Conservation (phyloP, 2,329 filamentous ascomycete genomes). For the Hypoxylon sp. region DNA sequence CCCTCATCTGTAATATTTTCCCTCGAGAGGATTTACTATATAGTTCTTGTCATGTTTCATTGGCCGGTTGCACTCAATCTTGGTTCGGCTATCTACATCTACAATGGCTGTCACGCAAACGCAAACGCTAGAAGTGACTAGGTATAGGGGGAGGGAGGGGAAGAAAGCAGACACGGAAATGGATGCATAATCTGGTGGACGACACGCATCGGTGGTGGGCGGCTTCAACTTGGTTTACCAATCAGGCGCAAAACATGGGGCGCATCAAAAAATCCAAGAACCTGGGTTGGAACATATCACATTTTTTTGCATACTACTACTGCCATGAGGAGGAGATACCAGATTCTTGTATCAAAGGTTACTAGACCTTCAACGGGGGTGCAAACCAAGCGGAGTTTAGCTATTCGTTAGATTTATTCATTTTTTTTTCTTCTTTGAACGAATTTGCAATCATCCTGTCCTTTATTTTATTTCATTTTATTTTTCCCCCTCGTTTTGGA, state of each 20-base stretch:
- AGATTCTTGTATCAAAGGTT: conserved; percentile 46
- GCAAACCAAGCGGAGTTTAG: conserved; percentile 33
- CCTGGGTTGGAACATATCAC: conserved; percentile 32
- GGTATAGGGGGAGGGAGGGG: not conserved
- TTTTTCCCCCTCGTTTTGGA: no score
- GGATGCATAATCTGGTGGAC: conserved; percentile 44
- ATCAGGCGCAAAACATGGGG: conserved; percentile 33
- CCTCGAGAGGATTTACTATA: conserved; percentile 19
- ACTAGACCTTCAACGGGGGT: conserved; percentile 41
- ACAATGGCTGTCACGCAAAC: conserved; percentile 23
- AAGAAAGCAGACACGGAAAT: conserved; percentile 18
- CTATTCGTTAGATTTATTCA: conserved; percentile 2
- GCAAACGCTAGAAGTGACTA: not conserved
- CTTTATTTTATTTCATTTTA: not conserved
- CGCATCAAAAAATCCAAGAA: conserved; percentile 34
- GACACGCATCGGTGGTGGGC: conserved; percentile 35
- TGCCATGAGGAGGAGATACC: conserved; percentile 46
- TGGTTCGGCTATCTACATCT: conserved; percentile 44
- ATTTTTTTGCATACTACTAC: conserved; percentile 32
- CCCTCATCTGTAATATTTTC: conserved; percentile 21
- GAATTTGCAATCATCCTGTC: conserved; percentile 10
- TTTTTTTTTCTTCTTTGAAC: conserved; percentile 10
- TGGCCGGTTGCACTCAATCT: conserved; percentile 40
- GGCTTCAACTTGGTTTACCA: conserved; percentile 39
- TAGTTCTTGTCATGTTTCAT: conserved; percentile 33